phyloP scores from a whole-genome alignment of 2,329 filamentous ascomycete species.

The Fusarium drepaniforme region DNA sequence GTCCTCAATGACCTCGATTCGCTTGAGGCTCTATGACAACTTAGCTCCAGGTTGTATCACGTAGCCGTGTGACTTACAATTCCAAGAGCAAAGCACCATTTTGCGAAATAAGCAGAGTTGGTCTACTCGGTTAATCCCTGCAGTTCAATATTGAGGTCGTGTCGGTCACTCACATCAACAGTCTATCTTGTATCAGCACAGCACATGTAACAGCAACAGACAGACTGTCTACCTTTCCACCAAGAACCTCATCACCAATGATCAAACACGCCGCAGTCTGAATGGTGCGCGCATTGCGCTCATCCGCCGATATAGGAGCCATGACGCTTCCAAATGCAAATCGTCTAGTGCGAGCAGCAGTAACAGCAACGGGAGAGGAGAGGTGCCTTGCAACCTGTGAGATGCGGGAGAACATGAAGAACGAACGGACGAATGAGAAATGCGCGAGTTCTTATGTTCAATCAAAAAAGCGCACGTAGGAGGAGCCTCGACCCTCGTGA shows the following conservation, averaged over 20 bases:
- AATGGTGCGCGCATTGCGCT: slow-evolving; percentile 75
- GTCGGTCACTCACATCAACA: slow-evolving; percentile 53
- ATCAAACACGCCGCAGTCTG: slow-evolving; percentile 93
- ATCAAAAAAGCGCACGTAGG: not conserved
- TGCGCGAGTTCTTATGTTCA: slow-evolving; percentile 5
- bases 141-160: not conserved
- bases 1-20: slow-evolving; percentile 93
- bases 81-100: slow-evolving; percentile 73
- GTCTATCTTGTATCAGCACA: slow-evolving; percentile 42
- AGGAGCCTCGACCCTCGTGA: slow-evolving; percentile 14
- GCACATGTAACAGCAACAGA: not conserved
- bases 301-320: slow-evolving; percentile 55
- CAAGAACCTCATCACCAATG: slow-evolving; percentile 96
- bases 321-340: slow-evolving; percentile 55
- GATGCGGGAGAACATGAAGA: slow-evolving; percentile 80
- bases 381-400: slow-evolving; percentile 81
- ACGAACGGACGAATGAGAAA: slow-evolving; percentile 2
- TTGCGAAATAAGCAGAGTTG: slow-evolving; percentile 73
- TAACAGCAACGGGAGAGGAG: slow-evolving; percentile 43
- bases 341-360: slow-evolving; percentile 50
- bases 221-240: slow-evolving; percentile 78
- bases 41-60: not conserved
- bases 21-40: slow-evolving; percentile 74
- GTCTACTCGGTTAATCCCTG: slow-evolving; percentile 56
- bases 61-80: slow-evolving; percentile 58